Conservation (phyloP, 305 asterid species). For the Lippia alba region DNA sequence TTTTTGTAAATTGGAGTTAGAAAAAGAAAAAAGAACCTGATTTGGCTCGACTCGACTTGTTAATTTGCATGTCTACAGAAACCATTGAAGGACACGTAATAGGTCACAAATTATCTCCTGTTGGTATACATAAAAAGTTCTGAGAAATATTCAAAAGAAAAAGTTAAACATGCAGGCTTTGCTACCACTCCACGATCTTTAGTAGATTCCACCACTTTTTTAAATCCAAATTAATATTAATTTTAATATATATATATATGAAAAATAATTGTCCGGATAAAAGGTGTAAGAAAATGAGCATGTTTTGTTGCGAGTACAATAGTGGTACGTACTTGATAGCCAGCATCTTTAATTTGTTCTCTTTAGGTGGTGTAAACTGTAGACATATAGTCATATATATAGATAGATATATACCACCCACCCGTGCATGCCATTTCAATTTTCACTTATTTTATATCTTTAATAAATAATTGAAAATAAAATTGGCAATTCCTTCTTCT, state of each 20-base stretch:
- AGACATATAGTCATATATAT: not conserved
- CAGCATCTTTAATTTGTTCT: not conserved
- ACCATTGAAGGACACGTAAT: too few relatives aligned
- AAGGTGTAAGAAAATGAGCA: conserved; percentile 3
- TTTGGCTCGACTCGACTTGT: too few relatives aligned
- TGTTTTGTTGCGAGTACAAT: conserved; percentile 13
- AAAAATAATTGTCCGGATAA: not conserved
- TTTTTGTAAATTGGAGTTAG: too few relatives aligned
- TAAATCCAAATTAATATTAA: not conserved
- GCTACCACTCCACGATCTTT: not conserved
- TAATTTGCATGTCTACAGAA: too few relatives aligned
- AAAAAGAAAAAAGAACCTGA: too few relatives aligned
- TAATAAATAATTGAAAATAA: too few relatives aligned
- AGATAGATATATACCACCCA: too few relatives aligned
- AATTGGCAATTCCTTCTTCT: too few relatives aligned
- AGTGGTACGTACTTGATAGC: not conserved
- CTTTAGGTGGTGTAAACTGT: not conserved
- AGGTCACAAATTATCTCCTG: too few relatives aligned
- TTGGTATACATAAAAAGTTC: too few relatives aligned
- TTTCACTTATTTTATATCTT: too few relatives aligned
- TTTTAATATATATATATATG: not conserved
- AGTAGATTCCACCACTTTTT: not conserved
- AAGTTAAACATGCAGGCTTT: not conserved
- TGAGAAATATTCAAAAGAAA: not conserved
- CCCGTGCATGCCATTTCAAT: too few relatives aligned